Evolutionary conservation across 73 alveolate genomes (phyloP).

Genomic region (Urostyla sp.): DNA sequence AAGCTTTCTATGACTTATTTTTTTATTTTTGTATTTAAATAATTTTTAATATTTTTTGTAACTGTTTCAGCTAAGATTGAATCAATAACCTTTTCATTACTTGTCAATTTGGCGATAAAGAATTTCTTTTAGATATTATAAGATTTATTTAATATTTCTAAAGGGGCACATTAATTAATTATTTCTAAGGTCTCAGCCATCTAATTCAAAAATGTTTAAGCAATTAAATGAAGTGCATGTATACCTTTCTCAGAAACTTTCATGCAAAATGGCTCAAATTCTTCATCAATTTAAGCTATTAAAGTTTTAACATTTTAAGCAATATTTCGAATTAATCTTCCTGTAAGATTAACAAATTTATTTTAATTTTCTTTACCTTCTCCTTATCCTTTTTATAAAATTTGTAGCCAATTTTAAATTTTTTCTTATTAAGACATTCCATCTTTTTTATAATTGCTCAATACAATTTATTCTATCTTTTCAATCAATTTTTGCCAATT

Average conservation of each 20-base stretch:
- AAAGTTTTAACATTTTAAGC: not conserved
- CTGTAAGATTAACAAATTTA: not conserved
- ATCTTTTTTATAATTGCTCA: not conserved
- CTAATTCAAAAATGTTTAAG: not conserved
- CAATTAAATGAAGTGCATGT: not conserved
- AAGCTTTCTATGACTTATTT: not conserved
- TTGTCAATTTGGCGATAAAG: conserved; percentile 28
- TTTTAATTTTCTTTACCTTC: not conserved
- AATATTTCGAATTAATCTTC: not conserved
- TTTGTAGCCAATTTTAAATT: not conserved
- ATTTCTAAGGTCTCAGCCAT: not conserved
- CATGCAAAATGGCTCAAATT: conserved; percentile 32
- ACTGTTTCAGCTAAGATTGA: not conserved
- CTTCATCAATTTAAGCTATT: conserved; percentile 2
- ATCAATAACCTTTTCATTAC: conserved; percentile 28
- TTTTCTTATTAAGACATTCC: not conserved
- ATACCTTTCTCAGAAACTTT: conserved; percentile 5
- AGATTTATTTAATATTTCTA: not conserved
- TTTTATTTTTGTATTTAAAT: not conserved
- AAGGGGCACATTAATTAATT: not conserved
- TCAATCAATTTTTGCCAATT: not conserved
- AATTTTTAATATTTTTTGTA: not conserved
- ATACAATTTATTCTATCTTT: not conserved
- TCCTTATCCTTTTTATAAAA: not conserved
- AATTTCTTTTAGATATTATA: not conserved